Evolutionary conservation across 768 basidiomycete genomes (phyloP).

Genomic region (Tylopilus rubrobrunneus): DNA sequence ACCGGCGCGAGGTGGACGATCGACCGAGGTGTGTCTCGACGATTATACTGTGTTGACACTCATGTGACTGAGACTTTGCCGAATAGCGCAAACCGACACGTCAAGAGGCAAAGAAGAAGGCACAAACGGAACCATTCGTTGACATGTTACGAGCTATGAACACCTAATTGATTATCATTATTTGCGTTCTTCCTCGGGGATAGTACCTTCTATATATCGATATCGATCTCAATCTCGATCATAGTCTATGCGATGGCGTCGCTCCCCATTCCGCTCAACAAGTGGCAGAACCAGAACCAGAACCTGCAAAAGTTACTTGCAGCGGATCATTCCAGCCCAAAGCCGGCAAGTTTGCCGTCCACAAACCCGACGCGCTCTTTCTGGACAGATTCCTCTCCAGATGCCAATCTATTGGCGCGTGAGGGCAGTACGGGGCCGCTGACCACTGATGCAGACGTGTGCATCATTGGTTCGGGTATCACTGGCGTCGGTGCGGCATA

Average conservation of each 20-base stretch:
- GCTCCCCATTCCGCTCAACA: neutral
- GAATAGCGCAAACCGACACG: neutral
- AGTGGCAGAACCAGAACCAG: neutral
- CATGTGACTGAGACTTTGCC: neutral
- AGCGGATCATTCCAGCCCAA: neutral
- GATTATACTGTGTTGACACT: neutral
- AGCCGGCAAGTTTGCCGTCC: constrained; percentile 44
- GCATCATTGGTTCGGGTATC: constrained; percentile 77
- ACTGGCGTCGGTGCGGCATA: constrained; percentile 75
- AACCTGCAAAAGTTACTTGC: constrained; percentile 5
- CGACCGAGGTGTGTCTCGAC: neutral
- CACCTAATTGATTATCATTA: neutral
- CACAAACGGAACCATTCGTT: neutral
- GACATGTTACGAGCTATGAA: constrained; percentile 15
- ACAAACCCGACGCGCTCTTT: constrained; percentile 66
- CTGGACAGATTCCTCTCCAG: constrained; percentile 57
- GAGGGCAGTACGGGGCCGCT: constrained; percentile 63
- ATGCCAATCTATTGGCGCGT: constrained; percentile 61
- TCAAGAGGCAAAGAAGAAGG: neutral
- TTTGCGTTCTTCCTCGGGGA: neutral
- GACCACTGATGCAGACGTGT: constrained; percentile 62
- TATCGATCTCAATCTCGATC: neutral
- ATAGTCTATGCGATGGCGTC: constrained; percentile 9
- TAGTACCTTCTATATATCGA: neutral
- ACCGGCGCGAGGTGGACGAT: neutral